Evolutionary conservation across 2,329 filamentous ascomycete species (phyloP).

Genomic region (Xylariaceae sp.): DNA sequence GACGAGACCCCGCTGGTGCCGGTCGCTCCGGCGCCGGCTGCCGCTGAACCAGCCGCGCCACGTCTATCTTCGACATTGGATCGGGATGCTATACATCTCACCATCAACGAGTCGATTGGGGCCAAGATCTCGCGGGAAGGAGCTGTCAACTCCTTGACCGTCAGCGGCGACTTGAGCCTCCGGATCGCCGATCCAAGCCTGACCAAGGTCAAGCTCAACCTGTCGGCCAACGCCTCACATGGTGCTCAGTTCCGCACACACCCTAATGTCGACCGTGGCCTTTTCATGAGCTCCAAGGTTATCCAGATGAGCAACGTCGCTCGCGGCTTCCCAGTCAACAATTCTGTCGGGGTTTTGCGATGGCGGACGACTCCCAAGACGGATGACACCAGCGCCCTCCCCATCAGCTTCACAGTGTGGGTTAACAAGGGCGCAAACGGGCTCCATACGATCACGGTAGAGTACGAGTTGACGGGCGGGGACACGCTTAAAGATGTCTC

Average conservation of each 20-base stretch:
- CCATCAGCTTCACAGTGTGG: conserved; percentile 97
- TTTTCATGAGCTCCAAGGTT: conserved; percentile 74
- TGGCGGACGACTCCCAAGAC: conserved; percentile 83
- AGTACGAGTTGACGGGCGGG: conserved; percentile 85
- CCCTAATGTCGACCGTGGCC: conserved; percentile 86
- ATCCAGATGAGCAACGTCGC: conserved; percentile 87
- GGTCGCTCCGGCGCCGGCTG: conserved; percentile 42
- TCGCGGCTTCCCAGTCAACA: conserved; percentile 91
- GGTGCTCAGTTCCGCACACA: conserved; percentile 92
- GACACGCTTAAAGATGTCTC: conserved; percentile 77
- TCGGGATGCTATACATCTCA: conserved; percentile 80
- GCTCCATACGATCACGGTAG: conserved; percentile 85
- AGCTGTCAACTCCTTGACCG: conserved; percentile 74
- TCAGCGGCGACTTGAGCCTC: conserved; percentile 88
- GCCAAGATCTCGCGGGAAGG: conserved; percentile 87
- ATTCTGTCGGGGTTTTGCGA: conserved; percentile 84
- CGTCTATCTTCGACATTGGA: conserved; percentile 64
- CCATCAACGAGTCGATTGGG: conserved; percentile 82
- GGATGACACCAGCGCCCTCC: conserved; percentile 74
- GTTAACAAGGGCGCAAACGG: conserved; percentile 79
- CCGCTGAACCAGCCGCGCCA: conserved; percentile 48
- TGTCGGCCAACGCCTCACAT: conserved; percentile 69
- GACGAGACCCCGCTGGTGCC: conserved; percentile 70
- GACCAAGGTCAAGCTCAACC: conserved; percentile 83
- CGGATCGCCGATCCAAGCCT: conserved; percentile 83